phyloP scores from a whole-genome alignment of 768 basidiomycete species.

The Tubosaeta brunneosetosa region DNA sequence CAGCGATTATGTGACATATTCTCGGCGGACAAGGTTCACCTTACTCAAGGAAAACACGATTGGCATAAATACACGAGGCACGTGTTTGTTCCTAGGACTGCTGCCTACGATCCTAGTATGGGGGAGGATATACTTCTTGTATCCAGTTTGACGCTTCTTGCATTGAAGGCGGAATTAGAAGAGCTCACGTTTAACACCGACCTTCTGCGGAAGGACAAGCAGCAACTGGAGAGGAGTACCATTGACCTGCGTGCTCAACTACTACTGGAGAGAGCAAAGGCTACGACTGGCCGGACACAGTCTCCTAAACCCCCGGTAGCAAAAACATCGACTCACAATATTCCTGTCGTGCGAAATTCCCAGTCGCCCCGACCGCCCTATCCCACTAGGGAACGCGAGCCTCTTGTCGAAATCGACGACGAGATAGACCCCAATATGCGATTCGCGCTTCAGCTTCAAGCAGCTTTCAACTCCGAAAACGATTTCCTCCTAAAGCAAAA shows the following conservation, averaged over 20 bases:
- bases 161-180: constrained; percentile 37
- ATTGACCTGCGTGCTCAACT: constrained; percentile 10
- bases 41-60: constrained; percentile 37
- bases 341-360: neutral
- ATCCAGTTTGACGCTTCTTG: constrained; percentile 47
- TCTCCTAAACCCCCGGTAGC: neutral
- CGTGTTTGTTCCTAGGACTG: constrained; percentile 40
- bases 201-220: constrained; percentile 15
- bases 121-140: constrained; percentile 37
- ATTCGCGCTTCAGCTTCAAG: constrained; percentile 34
- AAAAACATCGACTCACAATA: neutral
- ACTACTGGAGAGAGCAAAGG: constrained; percentile 6
- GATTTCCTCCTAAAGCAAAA: constrained; percentile 30
- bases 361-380: neutral
- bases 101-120: constrained; percentile 9
- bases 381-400: neutral
- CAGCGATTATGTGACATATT: constrained; percentile 41
- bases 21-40: constrained; percentile 35
- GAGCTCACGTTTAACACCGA: constrained; percentile 33
- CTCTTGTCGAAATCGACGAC: neutral
- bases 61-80: constrained; percentile 57
- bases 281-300: neutral
- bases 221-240: constrained; percentile 26
- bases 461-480: constrained; percentile 40
- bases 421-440: constrained; percentile 11